phyloP scores from a whole-genome alignment of 345 rosid genomes.

The Citrus trifoliata region DNA sequence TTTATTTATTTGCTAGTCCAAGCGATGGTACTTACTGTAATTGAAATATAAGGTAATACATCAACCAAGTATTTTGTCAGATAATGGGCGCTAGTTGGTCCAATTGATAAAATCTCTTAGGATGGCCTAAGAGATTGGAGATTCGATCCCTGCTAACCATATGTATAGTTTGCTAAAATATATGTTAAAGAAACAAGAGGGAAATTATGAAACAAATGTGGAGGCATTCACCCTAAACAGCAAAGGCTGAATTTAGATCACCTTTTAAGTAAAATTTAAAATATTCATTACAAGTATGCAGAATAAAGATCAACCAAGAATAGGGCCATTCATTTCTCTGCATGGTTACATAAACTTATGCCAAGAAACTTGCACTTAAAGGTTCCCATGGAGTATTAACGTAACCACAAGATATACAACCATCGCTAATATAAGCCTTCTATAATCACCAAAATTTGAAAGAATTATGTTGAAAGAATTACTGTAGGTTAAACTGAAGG shows the following conservation, averaged over 20 bases:
- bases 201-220: not conserved
- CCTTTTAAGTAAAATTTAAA: not conserved
- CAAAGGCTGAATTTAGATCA: not conserved
- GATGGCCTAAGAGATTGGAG: not conserved
- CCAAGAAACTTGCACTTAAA: not conserved
- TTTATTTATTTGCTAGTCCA: not conserved
- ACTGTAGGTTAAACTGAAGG: not conserved
- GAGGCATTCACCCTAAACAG: not conserved
- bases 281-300: not conserved
- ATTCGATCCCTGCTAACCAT: not conserved
- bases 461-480: constrained; percentile 9
- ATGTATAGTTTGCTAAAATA: not conserved
- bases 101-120: not conserved
- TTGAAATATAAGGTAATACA: not conserved
- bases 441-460: constrained; percentile 22
- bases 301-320: not conserved
- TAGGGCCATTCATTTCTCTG: not conserved
- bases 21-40: not conserved
- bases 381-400: not conserved
- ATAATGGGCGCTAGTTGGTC: not conserved
- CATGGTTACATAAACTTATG: not conserved
- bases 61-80: not conserved
- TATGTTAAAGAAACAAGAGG: not conserved
- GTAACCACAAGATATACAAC: not conserved
- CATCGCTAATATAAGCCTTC: not conserved